phyloP scores from a whole-genome alignment of 106 monocot genomes.

The Chionographis japonica region DNA sequence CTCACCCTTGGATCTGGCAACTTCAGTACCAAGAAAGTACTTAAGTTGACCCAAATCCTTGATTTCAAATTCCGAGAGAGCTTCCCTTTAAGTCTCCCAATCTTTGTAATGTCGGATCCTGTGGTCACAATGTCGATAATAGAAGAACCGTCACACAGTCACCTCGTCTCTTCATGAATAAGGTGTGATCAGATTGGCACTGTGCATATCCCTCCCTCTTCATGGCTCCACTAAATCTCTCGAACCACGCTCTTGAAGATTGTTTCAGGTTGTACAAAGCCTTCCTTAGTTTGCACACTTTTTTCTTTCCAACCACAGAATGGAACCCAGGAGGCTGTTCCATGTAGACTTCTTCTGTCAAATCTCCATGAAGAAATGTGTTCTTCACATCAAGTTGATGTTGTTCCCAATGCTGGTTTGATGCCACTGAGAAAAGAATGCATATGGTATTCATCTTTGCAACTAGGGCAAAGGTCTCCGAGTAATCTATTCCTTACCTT shows the following conservation, averaged over 20 bases:
- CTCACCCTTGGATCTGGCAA: background rate
- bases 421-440: background rate
- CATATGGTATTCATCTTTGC: background rate
- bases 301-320: too few relatives aligned
- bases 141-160: too few relatives aligned
- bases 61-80: background rate
- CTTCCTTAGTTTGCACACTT: too few relatives aligned
- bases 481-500: conserved; percentile 2
- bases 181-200: background rate
- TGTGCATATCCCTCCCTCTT: background rate
- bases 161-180: background rate
- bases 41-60: conserved; percentile 3
- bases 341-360: background rate
- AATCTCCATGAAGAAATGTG: background rate
- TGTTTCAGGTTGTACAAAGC: too few relatives aligned
- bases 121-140: too few relatives aligned
- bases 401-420: background rate
- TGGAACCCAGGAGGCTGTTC: too few relatives aligned
- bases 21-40: conserved; percentile 9
- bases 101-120: too few relatives aligned
- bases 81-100: too few relatives aligned
- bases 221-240: background rate
- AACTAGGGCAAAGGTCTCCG: conserved; percentile 6
- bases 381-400: conserved; percentile 1
- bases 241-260: too few relatives aligned